These are phyloP conservation scores for Tolypocladium paradoxum DNA, from an alignment of 2,329 filamentous ascomycete species.

Conservation along the genomic window DNA sequence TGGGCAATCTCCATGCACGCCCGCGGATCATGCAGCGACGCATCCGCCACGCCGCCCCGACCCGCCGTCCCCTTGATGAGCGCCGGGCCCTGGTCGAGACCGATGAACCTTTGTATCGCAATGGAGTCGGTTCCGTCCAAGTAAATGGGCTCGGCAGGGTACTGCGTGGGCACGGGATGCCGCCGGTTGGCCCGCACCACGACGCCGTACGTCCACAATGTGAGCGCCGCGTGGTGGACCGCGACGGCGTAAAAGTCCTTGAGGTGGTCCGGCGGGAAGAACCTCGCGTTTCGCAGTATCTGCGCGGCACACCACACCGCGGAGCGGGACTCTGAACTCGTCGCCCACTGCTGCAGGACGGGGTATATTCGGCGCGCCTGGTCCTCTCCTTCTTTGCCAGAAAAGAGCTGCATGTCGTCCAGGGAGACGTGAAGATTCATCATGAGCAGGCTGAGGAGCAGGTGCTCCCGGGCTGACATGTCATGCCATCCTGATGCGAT, in stretches of 20 bases:
- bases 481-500: constrained; percentile 31
- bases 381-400: constrained; percentile 56
- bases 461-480: constrained; percentile 32
- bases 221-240: constrained; percentile 57
- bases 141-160: constrained; percentile 30
- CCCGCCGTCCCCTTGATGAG: constrained; percentile 29
- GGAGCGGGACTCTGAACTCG: constrained; percentile 42
- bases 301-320: constrained; percentile 61
- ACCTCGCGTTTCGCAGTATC: constrained; percentile 48
- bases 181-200: constrained; percentile 31
- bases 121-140: constrained; percentile 46
- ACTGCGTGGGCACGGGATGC: constrained; percentile 21
- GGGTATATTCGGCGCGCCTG: constrained; percentile 51
- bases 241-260: constrained; percentile 59
- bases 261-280: constrained; percentile 40
- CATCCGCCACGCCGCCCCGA: constrained; percentile 19
- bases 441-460: constrained; percentile 43
- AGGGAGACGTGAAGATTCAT: constrained; percentile 55
- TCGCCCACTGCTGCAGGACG: constrained; percentile 47
- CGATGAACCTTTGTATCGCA: constrained; percentile 45
- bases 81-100: constrained; percentile 42
- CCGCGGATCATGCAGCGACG: constrained; percentile 42
- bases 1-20: constrained; percentile 49
- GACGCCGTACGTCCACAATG: constrained; percentile 60
- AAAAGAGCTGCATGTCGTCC: constrained; percentile 56